Evolutionary conservation across 2,329 filamentous ascomycete genomes (phyloP).

Genomic region (Botrytis paeoniae): DNA sequence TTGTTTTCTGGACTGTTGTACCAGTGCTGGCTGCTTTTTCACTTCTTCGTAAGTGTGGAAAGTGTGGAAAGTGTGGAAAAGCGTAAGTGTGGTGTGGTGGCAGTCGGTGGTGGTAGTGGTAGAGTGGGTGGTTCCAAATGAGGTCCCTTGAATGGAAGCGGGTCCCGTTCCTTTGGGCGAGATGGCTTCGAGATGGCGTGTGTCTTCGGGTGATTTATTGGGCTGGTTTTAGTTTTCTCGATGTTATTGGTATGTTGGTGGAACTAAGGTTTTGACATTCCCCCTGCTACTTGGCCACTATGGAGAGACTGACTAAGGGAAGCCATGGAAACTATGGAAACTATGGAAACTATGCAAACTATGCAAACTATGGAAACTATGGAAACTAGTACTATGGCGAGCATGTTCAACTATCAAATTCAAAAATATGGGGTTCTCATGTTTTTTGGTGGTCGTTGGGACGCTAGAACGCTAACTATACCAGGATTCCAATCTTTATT

Average conservation of each 20-base stretch:
- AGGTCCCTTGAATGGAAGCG: slow-evolving; percentile 1
- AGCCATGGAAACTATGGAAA: not conserved
- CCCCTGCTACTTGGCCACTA: not conserved
- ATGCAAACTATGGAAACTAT: not conserved
- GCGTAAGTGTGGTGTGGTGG: not conserved
- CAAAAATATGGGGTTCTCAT: not conserved
- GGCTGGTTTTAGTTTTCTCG: not conserved
- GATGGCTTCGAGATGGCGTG: not conserved
- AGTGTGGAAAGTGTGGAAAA: not conserved
- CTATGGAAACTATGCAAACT: not conserved
- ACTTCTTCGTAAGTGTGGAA: not conserved
- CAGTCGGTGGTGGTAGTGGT: not conserved
- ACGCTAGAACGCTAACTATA: not conserved
- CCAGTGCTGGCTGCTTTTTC: not conserved
- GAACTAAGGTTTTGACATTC: not conserved
- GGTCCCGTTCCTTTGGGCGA: not conserved
- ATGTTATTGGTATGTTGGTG: not conserved
- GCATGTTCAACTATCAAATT: not conserved
- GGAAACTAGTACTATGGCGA: not conserved
- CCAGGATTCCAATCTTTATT: not conserved
- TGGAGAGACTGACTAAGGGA: not conserved
- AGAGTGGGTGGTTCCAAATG: not conserved
- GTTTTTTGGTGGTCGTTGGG: not conserved
- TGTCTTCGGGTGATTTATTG: not conserved
- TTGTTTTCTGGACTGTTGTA: not conserved